Conservation (phyloP, 345 rosid species). For the Psidium friedrichsthalianum region DNA sequence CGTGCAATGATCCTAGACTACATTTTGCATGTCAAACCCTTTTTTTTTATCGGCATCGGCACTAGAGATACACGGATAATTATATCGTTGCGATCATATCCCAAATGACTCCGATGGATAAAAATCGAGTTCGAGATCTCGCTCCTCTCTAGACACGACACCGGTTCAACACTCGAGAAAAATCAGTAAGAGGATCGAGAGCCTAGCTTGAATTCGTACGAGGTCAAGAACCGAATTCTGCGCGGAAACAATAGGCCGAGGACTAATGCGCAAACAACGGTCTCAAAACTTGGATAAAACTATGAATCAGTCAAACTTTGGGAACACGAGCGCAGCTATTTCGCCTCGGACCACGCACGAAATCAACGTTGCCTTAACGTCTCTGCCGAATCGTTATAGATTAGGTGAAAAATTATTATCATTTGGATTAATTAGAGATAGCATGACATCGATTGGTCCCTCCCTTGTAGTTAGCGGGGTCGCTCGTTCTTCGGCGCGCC, state of each 20-base stretch:
- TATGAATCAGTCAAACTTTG: neutral
- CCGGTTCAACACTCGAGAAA: neutral
- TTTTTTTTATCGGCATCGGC: rapidly evolving
- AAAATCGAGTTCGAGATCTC: neutral
- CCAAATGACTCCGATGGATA: no score
- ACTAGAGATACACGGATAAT: no score
- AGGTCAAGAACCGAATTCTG: neutral
- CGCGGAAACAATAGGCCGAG: neutral
- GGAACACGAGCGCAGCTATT: neutral
- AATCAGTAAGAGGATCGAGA: neutral
- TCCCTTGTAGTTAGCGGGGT: no score
- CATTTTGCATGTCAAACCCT: rapidly evolving
- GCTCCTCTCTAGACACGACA: rapidly evolving
- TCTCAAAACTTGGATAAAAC: no score
- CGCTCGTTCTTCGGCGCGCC: no score
- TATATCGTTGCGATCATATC: no score
- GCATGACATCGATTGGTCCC: no score
- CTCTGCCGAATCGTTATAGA: neutral
- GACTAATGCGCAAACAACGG: rapidly evolving
- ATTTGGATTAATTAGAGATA: no score
- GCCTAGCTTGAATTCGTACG: rapidly evolving
- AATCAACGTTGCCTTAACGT: neutral
- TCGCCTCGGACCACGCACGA: neutral
- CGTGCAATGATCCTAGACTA: neutral
- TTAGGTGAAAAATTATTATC: no score